phyloP scores from a whole-genome alignment of 1,139 yeast genomes.

The Blastobotrys serpentis region DNA sequence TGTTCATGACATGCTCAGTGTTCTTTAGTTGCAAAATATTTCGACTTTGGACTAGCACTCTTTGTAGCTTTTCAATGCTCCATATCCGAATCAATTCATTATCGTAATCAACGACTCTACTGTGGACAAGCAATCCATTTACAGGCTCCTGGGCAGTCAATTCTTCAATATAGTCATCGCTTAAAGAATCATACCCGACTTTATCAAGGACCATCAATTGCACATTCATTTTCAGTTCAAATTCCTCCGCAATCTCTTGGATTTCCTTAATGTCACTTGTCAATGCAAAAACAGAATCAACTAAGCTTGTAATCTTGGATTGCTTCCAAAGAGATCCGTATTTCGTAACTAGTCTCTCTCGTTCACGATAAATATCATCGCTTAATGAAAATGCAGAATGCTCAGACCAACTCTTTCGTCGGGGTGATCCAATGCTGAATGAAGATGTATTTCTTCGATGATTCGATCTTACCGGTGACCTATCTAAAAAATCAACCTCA shows the following conservation, averaged over 20 bases:
- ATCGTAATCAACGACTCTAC: slow-evolving; percentile 28
- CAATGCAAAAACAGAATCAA: slow-evolving; percentile 19
- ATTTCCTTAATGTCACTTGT: slow-evolving; percentile 26
- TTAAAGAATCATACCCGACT: slow-evolving; percentile 17
- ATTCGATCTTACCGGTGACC: background rate
- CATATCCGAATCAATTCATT: slow-evolving; percentile 20
- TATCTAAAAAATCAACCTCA: background rate
- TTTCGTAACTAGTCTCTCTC: slow-evolving; percentile 21
- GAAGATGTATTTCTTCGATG: background rate
- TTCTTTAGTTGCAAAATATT: slow-evolving; percentile 10
- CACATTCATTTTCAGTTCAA: slow-evolving; percentile 22
- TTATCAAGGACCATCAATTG: slow-evolving; percentile 29
- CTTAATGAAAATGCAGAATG: background rate
- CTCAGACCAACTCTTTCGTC: background rate
- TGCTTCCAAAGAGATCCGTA: slow-evolving; percentile 21
- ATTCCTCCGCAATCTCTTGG: slow-evolving; percentile 24
- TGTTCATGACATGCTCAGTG: slow-evolving; percentile 10
- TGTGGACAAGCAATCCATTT: slow-evolving; percentile 18
- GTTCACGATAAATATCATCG: slow-evolving; percentile 14
- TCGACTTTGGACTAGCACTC: slow-evolving; percentile 3
- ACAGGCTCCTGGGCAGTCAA: slow-evolving; percentile 14
- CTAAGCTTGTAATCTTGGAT: slow-evolving; percentile 17
- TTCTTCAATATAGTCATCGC: slow-evolving; percentile 15
- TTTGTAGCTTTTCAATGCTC: slow-evolving; percentile 12
- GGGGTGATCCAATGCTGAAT: background rate